phyloP scores from a whole-genome alignment of 2,329 filamentous ascomycete species.

The Ceratocystis papillata region DNA sequence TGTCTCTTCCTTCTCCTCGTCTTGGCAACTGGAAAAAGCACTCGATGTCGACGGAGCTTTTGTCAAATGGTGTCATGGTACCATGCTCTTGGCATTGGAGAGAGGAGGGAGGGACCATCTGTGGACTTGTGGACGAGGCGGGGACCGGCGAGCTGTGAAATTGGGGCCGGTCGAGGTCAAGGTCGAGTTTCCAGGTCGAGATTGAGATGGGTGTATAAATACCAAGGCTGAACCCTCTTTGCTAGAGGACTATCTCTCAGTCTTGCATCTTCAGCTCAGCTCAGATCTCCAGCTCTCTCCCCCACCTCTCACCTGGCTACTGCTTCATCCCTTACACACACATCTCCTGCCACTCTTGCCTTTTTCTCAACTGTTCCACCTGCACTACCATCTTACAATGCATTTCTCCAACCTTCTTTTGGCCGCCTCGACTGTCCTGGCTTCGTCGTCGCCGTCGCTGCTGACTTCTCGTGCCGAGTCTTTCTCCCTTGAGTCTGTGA shows the following conservation, averaged over 20 bases:
- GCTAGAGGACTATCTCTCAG: not conserved
- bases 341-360: not conserved
- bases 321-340: not conserved
- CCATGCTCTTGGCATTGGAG: slow-evolving; percentile 4
- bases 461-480: not conserved
- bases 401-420: slow-evolving; percentile 12
- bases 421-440: not conserved
- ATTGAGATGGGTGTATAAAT: not conserved
- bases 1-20: not conserved
- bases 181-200: no score
- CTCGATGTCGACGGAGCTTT: not conserved
- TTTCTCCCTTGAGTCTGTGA: not conserved
- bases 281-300: not conserved
- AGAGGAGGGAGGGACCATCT: not conserved
- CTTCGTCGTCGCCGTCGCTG: slow-evolving; percentile 5
- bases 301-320: not conserved
- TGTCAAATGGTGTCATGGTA: not conserved
- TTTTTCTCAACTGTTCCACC: not conserved
- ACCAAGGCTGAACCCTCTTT: not conserved
- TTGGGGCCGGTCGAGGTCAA: not conserved
- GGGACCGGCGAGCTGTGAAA: not conserved
- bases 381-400: slow-evolving; percentile 5
- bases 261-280: not conserved
- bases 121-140: not conserved
- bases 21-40: not conserved